Evolutionary conservation across 768 basidiomycete species (phyloP).

Genomic region (Baorangia bicolor): DNA sequence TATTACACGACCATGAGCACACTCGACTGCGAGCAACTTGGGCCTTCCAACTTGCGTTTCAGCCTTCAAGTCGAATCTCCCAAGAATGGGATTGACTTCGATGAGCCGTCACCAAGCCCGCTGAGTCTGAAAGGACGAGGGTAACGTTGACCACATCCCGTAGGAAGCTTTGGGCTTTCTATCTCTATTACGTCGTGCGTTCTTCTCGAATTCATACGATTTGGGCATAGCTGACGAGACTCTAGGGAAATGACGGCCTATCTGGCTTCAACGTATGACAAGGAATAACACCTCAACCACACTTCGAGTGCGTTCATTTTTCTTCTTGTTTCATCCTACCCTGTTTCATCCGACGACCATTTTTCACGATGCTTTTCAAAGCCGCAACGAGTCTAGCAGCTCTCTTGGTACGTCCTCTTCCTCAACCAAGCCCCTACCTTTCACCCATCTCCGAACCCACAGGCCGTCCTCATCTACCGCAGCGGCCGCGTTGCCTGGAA

Average conservation of each 20-base stretch:
- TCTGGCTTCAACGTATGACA: slow-evolving; percentile 68
- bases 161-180: slow-evolving; percentile 57
- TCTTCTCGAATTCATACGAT: neutral
- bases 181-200: slow-evolving; percentile 53
- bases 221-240: neutral
- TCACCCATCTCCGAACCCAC: neutral
- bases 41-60: neutral
- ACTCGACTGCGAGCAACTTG: neutral
- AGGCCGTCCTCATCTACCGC: slow-evolving; percentile 48
- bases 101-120: neutral
- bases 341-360: too few species aligned
- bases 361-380: slow-evolving; percentile 13
- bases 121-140: neutral
- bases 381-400: slow-evolving; percentile 2
- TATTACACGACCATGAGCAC: slow-evolving; percentile 3
- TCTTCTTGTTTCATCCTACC: too few species aligned
- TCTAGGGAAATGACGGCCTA: slow-evolving; percentile 62
- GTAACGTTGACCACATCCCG: slow-evolving; percentile 39
- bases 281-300: too few species aligned
- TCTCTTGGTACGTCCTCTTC: slow-evolving; percentile 7
- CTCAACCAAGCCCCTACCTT: neutral
- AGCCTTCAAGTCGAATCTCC: neutral
- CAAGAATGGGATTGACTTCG: neutral
- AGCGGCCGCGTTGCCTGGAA: slow-evolving; percentile 43
- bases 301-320: too few species aligned